A percentile compares a stretch with the other conserved stretches of the same genome.
Evolutionary conservation across 306 rosid genomes (phyloP).

Genomic region (Sechiopsis laciniata): DNA sequence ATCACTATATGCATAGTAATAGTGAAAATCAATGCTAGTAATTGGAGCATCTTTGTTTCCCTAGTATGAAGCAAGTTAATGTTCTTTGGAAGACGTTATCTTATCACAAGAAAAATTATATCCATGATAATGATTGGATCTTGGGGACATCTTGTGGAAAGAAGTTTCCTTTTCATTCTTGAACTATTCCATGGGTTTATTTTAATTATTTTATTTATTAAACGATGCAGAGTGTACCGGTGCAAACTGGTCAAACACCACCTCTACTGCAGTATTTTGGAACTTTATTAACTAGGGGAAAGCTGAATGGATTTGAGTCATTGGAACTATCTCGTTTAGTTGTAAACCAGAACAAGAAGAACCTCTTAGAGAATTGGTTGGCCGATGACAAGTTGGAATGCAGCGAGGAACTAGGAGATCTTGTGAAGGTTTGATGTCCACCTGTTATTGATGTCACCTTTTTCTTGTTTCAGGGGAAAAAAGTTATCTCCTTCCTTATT

Average conservation of each 20-base stretch:
- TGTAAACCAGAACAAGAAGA: slow-evolving; percentile 97
- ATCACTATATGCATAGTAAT: slow-evolving; percentile 3
- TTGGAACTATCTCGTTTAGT: slow-evolving; percentile 91
- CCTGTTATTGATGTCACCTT: slow-evolving; percentile 1
- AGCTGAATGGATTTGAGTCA: slow-evolving; percentile 92
- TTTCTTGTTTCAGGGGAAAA: slow-evolving; percentile 5
- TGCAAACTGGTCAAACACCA: slow-evolving; percentile 99
- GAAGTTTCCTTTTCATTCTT: neutral
- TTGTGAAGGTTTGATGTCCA: slow-evolving; percentile 75
- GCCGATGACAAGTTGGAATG: slow-evolving; percentile 99
- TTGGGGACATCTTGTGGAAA: slow-evolving; percentile 10
- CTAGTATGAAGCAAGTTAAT: neutral
- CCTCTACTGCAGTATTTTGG: slow-evolving; percentile 97
- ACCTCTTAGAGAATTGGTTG: slow-evolving; percentile 95
- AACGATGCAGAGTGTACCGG: slow-evolving; percentile 87
- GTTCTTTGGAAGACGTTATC: neutral
- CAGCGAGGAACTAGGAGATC: slow-evolving; percentile 98
- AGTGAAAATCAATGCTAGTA: neutral
- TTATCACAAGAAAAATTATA: slow-evolving; percentile 13
- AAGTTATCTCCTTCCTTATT: neutral
- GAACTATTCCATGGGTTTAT: neutral
- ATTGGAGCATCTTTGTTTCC: neutral
- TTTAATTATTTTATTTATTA: neutral
- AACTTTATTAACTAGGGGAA: slow-evolving; percentile 87
- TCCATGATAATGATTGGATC: neutral